Evolutionary conservation across 257 asterid genomes (phyloP).

Genomic region (Craterostigma plantagineum): DNA sequence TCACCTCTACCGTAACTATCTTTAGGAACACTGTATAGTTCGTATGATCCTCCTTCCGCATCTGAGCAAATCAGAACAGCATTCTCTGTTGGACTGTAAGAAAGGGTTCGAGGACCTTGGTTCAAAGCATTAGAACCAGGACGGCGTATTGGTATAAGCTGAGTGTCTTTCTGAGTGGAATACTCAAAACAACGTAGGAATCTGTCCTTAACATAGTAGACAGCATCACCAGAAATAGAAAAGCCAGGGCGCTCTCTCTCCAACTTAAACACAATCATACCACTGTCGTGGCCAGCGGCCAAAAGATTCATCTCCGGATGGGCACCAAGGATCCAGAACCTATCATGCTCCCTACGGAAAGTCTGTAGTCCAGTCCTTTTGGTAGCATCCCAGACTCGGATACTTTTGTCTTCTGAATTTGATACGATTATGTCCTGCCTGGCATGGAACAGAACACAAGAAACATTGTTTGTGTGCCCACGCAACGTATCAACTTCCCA

Average conservation of each 20-base stretch:
- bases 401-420: conserved; percentile 28
- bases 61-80: conserved; percentile 87
- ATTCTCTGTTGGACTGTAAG: conserved; percentile 88
- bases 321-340: conserved; percentile 92
- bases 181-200: conserved; percentile 71
- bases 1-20: conserved; percentile 61
- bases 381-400: conserved; percentile 98
- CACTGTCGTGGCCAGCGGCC: conserved; percentile 99
- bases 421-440: conserved; percentile 91
- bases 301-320: conserved; percentile 99
- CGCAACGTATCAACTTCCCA: conserved; percentile 99
- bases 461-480: conserved; percentile 95
- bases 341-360: conserved; percentile 89
- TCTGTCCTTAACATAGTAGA: conserved; percentile 74
- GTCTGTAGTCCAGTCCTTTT: conserved; percentile 96
- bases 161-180: conserved; percentile 74
- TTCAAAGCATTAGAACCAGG: conserved; percentile 79
- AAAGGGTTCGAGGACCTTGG: conserved; percentile 73
- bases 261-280: conserved; percentile 91
- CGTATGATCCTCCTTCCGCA: conserved; percentile 83
- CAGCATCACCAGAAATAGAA: conserved; percentile 62
- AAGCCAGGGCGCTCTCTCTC: conserved; percentile 98
- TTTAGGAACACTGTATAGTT: conserved; percentile 59
- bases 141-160: conserved; percentile 79
- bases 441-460: conserved; percentile 76